Evolutionary conservation across 2,329 filamentous ascomycete species (phyloP), one percentile per base, ranked within the genome.

Genomic region (Fonsecaea erecta): DNA sequence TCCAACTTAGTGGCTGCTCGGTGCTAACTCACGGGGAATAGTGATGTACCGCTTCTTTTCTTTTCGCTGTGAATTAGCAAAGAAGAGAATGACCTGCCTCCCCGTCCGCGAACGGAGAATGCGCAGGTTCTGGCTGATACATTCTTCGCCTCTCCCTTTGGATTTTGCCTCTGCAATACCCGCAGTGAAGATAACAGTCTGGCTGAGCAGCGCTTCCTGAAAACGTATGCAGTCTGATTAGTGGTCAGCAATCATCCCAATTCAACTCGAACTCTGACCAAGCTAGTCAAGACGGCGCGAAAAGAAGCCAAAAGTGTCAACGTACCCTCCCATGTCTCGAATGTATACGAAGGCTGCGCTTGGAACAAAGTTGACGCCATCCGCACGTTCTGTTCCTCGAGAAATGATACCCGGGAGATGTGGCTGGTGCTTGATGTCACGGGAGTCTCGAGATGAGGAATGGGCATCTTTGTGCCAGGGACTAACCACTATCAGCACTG

Each of bases 71-170:
- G 78, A 79, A 68, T 80, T 80, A 5, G 78, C 76, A 66, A 80
- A 80, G 60, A 76, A 79, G 2, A 79, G 37, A 55, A 80, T 73
- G 1, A 76, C 74, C 14, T 75, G 72, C 61, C 73, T 74, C 35
- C 76, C 76, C 26, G 76, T 78, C 1, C 69, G 66, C 1, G 74
- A 75, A 0, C 75, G 76, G 2, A 80, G 71, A 8, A 80, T 74
- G 3, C 78, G 76, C 16, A 80, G 64, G 62, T 80, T 80, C 68
- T 80, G 78, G 56, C 77, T 79, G 71, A 80, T 79, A 60, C 77
- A 79, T 72, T 80, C 78, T 63, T 80, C 78, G 0, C 78, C 78
- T 7, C 78, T 76, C 8, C 78, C 78, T 65, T 79, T 80, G 51
- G 77, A 79, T 52, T 77, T 79, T 48, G 77, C 78, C 62, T 79